These are phyloP conservation scores for Saturnispora halmiae DNA, from an alignment of 805 yeast species.

Conservation along the genomic window DNA sequence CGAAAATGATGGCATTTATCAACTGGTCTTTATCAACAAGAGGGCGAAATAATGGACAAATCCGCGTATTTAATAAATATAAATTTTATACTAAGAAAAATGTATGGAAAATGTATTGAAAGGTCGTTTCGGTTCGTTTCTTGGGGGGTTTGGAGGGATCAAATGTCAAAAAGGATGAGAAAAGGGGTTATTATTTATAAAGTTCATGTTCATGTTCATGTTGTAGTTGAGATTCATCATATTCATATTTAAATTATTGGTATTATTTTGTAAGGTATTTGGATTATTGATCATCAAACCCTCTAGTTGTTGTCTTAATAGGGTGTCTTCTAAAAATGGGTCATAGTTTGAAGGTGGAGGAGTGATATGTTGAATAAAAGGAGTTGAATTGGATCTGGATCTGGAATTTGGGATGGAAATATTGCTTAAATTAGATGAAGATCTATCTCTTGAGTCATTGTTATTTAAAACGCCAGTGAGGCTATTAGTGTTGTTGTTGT, in stretches of 20 bases:
- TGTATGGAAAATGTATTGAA: neutral
- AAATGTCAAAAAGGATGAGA: neutral
- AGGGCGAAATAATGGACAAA: too few relatives aligned
- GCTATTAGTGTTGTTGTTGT: slow-evolving; percentile 8
- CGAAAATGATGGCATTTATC: neutral
- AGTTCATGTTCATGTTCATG: slow-evolving; percentile 1
- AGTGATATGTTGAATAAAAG: neutral
- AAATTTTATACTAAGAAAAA: neutral
- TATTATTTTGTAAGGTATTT: neutral
- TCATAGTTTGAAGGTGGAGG: neutral
- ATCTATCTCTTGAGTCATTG: slow-evolving; percentile 10
- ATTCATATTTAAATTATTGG: too few relatives aligned
- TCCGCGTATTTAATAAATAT: too few relatives aligned
- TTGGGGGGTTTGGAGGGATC: too few relatives aligned
- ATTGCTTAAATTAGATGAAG: slow-evolving; percentile 4
- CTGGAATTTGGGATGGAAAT: slow-evolving; percentile 1
- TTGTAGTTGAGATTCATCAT: slow-evolving; percentile 2
- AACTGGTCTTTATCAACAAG: neutral
- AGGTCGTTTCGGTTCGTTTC: neutral
- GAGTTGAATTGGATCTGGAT: neutral
- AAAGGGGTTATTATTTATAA: neutral
- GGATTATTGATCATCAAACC: slow-evolving; percentile 12
- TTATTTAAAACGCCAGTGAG: slow-evolving; percentile 4
- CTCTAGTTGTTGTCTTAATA: slow-evolving; percentile 25
- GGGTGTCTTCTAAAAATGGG: slow-evolving; percentile 16